phyloP scores from a whole-genome alignment of 108 stramenopile species.

The Pseudonitzschia multiseries region DNA sequence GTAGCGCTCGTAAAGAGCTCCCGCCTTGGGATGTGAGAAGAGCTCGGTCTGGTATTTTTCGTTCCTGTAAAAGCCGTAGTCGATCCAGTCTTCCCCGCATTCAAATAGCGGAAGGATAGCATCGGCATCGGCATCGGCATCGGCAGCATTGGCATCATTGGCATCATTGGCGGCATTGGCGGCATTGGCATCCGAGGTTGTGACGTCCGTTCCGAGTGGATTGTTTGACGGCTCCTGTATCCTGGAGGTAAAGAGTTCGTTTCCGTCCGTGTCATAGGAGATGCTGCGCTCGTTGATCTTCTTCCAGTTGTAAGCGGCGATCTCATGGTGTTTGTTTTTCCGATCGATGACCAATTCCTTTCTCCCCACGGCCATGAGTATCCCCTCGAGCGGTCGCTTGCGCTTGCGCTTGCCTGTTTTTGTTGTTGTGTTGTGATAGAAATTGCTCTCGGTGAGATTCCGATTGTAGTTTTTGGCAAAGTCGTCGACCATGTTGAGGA shows the following conservation, averaged over 20 bases:
- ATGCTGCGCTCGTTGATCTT: slow-evolving; percentile 30
- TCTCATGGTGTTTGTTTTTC: background rate
- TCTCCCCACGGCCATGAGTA: slow-evolving; percentile 34
- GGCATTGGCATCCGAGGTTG: no score
- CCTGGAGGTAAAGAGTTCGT: background rate
- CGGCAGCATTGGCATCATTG: no score
- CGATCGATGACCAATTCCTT: slow-evolving; percentile 23
- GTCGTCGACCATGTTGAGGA: slow-evolving; percentile 46
- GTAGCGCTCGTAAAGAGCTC: background rate
- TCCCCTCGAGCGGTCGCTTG: slow-evolving; percentile 15
- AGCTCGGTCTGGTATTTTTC: background rate
- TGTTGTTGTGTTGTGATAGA: background rate
- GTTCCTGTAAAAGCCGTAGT: slow-evolving; percentile 28
- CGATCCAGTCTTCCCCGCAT: slow-evolving; percentile 48
- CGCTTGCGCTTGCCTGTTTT: no score
- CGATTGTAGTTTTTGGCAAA: slow-evolving; percentile 15
- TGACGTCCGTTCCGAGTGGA: no score
- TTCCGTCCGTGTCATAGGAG: background rate
- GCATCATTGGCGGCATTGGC: no score
- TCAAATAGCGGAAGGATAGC: slow-evolving; percentile 67
- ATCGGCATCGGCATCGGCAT: no score
- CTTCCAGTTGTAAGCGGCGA: slow-evolving; percentile 44
- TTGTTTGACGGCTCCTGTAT: no score
- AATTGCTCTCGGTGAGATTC: background rate
- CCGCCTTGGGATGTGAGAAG: background rate